Evolutionary conservation across 768 basidiomycete species (phyloP).

Genomic region (Amyloporia xantha): DNA sequence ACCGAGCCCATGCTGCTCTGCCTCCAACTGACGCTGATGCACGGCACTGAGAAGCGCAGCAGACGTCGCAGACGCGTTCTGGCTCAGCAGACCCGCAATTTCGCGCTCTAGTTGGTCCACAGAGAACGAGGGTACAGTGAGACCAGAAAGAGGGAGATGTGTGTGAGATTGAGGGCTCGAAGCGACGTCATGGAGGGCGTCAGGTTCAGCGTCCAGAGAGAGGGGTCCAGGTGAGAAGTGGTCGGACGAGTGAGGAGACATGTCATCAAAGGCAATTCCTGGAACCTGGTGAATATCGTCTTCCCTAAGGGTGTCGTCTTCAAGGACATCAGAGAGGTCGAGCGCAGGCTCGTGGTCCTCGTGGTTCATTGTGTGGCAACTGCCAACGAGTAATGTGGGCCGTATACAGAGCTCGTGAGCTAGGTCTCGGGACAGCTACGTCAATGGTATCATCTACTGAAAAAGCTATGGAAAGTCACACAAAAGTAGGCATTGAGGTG

Average conservation of each 20-base stretch:
- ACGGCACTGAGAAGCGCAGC: conserved; percentile 58
- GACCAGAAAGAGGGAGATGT: conserved; percentile 26
- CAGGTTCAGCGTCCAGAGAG: conserved; percentile 23
- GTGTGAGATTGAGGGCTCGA: conserved; percentile 30
- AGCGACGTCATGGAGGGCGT: conserved; percentile 33
- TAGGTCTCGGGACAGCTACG: no score
- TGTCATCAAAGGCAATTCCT: conserved; percentile 12
- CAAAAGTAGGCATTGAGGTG: no score
- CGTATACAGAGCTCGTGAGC: no score
- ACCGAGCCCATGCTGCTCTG: conserved; percentile 26
- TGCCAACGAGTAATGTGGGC: not conserved
- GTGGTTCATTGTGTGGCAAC: conserved; percentile 31
- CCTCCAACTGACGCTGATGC: conserved; percentile 49
- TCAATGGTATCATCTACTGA: not conserved
- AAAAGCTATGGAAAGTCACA: not conserved
- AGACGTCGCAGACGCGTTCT: conserved; percentile 66
- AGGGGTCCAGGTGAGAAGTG: conserved; percentile 15
- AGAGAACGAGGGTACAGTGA: conserved; percentile 29
- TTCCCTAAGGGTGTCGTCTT: conserved; percentile 68
- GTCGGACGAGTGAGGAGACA: conserved; percentile 9
- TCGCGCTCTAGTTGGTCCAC: conserved; percentile 75
- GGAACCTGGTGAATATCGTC: conserved; percentile 32
- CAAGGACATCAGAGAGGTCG: conserved; percentile 78
- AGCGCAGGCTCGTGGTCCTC: conserved; percentile 56
- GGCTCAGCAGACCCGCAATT: conserved; percentile 66